These are phyloP conservation scores for Phytophthora pisi DNA, from an alignment of 352 stramenopile genomes.

Conservation along the genomic window DNA sequence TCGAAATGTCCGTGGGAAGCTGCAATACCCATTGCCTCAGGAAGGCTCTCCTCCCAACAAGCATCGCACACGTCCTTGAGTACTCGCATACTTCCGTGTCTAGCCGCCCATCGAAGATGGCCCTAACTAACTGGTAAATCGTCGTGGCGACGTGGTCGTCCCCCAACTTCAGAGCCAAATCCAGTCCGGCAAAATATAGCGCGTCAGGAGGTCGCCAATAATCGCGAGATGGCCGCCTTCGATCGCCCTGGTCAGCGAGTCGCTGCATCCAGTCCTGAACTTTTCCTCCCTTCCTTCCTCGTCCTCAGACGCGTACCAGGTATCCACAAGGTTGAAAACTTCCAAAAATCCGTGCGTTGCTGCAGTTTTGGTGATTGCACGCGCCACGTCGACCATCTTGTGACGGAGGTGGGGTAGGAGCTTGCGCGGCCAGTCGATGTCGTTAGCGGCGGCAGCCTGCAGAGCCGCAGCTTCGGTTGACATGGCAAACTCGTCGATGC, in stretches of 20 bases:
- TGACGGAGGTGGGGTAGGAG: slow-evolving; percentile 2
- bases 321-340: background rate
- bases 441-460: slow-evolving; percentile 5
- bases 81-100: background rate
- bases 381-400: slow-evolving; percentile 1
- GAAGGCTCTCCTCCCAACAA: background rate
- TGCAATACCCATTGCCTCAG: background rate
- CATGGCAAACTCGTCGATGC: background rate
- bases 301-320: no score
- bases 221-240: no score
- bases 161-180: no score
- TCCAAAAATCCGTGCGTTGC: background rate
- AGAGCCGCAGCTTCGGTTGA: slow-evolving; percentile 1
- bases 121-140: background rate
- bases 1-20: slow-evolving; percentile 2
- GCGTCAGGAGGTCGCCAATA: no score
- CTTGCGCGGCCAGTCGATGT: slow-evolving; percentile 2
- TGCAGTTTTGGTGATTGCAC: background rate
- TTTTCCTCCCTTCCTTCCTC: no score
- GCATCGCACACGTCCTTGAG: background rate
- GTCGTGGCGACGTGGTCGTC: no score
- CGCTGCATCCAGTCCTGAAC: no score
- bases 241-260: no score
- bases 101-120: background rate
- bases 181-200: no score